Conservation (phyloP, 1,139 yeast genomes). For the Casaregolazyma lundiana region DNA sequence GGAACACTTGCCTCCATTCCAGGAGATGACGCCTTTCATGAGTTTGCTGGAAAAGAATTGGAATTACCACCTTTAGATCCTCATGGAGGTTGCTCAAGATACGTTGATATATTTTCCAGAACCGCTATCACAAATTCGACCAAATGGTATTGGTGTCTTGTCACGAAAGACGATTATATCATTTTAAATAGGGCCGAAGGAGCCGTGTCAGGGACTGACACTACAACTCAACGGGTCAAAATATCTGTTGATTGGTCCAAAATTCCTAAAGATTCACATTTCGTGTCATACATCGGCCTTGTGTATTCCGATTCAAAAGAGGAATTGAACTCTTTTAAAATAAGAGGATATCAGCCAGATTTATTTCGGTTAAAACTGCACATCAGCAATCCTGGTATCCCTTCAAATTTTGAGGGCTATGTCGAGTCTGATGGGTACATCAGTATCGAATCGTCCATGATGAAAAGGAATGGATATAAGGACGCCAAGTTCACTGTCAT, state of each 20-base stretch:
- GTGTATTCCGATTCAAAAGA: constrained; percentile 3
- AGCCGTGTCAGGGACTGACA: constrained; percentile 11
- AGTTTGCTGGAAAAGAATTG: constrained; percentile 13
- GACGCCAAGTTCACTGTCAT: constrained; percentile 16
- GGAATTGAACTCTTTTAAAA: background rate
- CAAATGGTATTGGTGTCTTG: constrained; percentile 10
- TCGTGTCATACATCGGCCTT: background rate
- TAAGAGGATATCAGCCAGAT: background rate
- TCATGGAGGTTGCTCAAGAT: constrained; percentile 12
- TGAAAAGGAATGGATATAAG: constrained; percentile 4
- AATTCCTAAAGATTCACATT: too few relatives aligned
- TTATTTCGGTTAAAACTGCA: background rate
- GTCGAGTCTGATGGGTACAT: constrained; percentile 19
- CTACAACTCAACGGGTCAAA: too few relatives aligned
- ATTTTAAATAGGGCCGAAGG: constrained; percentile 14
- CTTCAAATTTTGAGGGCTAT: constrained; percentile 17
- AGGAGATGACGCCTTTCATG: constrained; percentile 19
- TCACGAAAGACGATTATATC: constrained; percentile 13
- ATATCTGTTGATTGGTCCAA: constrained; percentile 14
- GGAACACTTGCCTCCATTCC: constrained; percentile 18
- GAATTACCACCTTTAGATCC: constrained; percentile 15
- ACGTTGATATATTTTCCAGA: constrained; percentile 19
- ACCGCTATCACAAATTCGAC: constrained; percentile 10
- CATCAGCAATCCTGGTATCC: constrained; percentile 7
- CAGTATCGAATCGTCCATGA: constrained; percentile 17